These are phyloP conservation scores for Diplodia mutila DNA, from an alignment of 2,329 filamentous ascomycete species.

Conservation along the genomic window DNA sequence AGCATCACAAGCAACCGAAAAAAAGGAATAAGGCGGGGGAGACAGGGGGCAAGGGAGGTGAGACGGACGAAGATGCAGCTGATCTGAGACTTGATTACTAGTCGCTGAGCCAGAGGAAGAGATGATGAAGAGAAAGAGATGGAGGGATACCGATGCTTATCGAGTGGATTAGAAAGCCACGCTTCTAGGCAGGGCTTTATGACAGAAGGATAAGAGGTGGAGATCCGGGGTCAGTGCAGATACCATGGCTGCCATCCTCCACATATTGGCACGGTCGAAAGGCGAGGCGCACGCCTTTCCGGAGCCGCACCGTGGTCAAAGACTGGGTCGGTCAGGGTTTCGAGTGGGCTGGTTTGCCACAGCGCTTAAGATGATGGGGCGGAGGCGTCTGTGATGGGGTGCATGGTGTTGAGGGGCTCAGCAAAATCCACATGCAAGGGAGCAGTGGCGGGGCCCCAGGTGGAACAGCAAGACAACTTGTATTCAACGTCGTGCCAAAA, in stretches of 20 bases:
- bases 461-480: not conserved
- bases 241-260: not conserved
- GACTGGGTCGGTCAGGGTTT: not conserved
- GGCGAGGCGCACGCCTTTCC: not conserved
- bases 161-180: not conserved
- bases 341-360: not conserved
- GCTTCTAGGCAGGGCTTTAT: not conserved
- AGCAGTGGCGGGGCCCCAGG: not conserved
- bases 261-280: not conserved
- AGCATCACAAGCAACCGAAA: not conserved
- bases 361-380: not conserved
- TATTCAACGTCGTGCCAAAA: not conserved
- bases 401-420: constrained; percentile 13
- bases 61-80: not conserved
- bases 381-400: not conserved
- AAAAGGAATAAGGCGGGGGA: not conserved
- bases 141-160: not conserved
- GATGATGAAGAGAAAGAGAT: not conserved
- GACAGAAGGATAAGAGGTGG: not conserved
- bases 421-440: not conserved
- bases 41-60: not conserved
- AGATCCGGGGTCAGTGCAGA: not conserved
- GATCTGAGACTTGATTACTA: not conserved
- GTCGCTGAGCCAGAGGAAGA: not conserved
- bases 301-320: not conserved